phyloP scores from a whole-genome alignment of 2,329 filamentous ascomycete species.

The Dothidotthia symphoricarpi region DNA sequence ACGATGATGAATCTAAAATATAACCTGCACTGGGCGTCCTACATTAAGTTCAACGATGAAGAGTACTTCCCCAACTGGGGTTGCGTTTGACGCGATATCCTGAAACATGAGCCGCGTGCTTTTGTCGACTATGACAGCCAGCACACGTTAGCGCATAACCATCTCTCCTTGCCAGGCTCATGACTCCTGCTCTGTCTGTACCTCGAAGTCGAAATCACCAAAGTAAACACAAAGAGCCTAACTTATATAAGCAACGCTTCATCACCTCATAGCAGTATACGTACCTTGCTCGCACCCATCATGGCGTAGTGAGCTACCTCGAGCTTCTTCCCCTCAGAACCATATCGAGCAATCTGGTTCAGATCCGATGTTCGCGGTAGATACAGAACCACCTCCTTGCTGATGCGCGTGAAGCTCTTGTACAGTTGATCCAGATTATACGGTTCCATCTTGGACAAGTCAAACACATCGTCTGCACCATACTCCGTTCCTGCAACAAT shows the following conservation, averaged over 20 bases:
- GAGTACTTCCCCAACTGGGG: too few species aligned
- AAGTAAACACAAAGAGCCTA: conserved; percentile 60
- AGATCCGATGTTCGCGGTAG: conserved; percentile 62
- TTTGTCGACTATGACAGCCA: background rate
- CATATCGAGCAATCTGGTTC: conserved; percentile 40
- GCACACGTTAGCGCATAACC: background rate
- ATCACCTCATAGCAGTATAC: conserved; percentile 1
- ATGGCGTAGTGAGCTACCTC: conserved; percentile 76
- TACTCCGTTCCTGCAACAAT: conserved; percentile 58
- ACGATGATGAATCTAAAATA: too few species aligned
- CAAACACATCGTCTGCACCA: conserved; percentile 68
- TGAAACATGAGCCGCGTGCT: background rate
- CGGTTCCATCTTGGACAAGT: conserved; percentile 82
- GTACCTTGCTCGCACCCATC: conserved; percentile 80
- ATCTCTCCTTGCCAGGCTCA: conserved; percentile 3
- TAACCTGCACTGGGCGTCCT: too few species aligned
- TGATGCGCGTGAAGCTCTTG: conserved; percentile 37
- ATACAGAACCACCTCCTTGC: conserved; percentile 67
- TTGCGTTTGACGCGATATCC: background rate
- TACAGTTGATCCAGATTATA: conserved; percentile 61
- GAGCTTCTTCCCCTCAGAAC: conserved; percentile 32
- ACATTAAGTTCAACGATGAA: too few species aligned
- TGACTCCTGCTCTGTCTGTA: conserved; percentile 12
- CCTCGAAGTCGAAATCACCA: conserved; percentile 50
- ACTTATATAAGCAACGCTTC: conserved; percentile 4